Conservation (phyloP, 345 rosid genomes). For the Pugionium cornutum region DNA sequence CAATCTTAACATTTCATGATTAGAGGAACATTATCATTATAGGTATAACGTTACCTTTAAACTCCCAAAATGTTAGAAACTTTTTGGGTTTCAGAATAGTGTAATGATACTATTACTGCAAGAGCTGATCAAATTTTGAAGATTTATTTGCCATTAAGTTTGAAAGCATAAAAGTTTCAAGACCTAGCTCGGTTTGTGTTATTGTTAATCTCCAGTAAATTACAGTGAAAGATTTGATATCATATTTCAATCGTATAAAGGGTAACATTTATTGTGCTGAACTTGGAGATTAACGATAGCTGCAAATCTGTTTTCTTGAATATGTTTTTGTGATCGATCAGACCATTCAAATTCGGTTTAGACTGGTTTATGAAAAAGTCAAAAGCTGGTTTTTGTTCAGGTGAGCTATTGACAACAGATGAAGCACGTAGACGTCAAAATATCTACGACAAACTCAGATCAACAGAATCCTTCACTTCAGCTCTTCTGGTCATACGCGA, state of each 20-base stretch:
- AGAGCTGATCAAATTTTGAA: neutral
- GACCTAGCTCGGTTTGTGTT: conserved; percentile 6
- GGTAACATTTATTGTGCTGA: neutral
- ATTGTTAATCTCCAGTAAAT: neutral
- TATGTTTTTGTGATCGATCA: conserved; percentile 2
- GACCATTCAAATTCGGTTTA: neutral
- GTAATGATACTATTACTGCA: neutral
- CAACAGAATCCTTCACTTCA: conserved; percentile 45
- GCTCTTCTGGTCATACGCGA: conserved; percentile 89
- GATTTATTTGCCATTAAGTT: neutral
- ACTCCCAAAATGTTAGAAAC: too few species aligned
- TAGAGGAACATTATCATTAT: conserved; percentile 4
- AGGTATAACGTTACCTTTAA: neutral
- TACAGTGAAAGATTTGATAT: conserved; percentile 7
- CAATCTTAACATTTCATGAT: conserved; percentile 6
- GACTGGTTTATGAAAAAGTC: conserved; percentile 1
- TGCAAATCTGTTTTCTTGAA: neutral
- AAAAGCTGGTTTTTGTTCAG: conserved; percentile 36
- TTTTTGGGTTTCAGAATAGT: neutral
- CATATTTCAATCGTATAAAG: neutral
- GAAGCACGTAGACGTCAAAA: conserved; percentile 74
- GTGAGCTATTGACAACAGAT: conserved; percentile 69
- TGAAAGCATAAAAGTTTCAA: conserved; percentile 2
- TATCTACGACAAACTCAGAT: conserved; percentile 62
- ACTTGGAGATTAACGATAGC: too few species aligned